phyloP scores from a whole-genome alignment of 495 filamentous ascomycete genomes.

The Trypethelium eluteriae region DNA sequence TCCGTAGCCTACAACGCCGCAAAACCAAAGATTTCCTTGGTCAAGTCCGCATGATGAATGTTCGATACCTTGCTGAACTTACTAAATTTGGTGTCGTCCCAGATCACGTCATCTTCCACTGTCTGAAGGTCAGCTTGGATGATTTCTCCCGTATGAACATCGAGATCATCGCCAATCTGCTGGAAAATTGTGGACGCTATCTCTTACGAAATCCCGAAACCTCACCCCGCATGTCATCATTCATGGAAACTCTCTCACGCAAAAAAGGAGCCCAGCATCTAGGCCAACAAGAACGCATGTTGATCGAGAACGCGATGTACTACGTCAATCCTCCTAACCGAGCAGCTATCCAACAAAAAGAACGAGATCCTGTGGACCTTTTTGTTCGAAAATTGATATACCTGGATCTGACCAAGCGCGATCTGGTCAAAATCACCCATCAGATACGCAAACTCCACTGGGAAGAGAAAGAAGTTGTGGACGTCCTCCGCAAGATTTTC shows the following conservation, averaged over 20 bases:
- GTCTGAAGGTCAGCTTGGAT: constrained; percentile 91
- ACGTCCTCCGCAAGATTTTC: constrained; percentile 82
- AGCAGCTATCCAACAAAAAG: constrained; percentile 91
- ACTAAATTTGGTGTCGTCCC: constrained; percentile 98
- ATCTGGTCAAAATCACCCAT: constrained; percentile 85
- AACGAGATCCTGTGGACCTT: constrained; percentile 83
- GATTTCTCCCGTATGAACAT: constrained; percentile 98
- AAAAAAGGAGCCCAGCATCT: constrained; percentile 95
- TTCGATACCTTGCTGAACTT: constrained; percentile 91
- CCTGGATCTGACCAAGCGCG: constrained; percentile 84
- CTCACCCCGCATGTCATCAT: constrained; percentile 81
- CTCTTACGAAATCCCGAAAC: constrained; percentile 90
- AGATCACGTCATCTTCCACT: constrained; percentile 98
- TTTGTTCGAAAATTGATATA: constrained; percentile 91
- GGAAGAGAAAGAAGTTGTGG: constrained; percentile 85
- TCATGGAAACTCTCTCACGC: constrained; percentile 86
- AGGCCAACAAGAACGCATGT: constrained; percentile 92
- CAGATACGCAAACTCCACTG: constrained; percentile 93
- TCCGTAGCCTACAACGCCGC: constrained; percentile 92
- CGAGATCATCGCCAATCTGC: constrained; percentile 93
- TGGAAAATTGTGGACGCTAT: constrained; percentile 96
- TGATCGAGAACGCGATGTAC: constrained; percentile 97
- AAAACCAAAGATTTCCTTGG: constrained; percentile 97
- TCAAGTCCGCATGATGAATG: constrained; percentile 87
- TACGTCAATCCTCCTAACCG: constrained; percentile 93